Evolutionary conservation across 768 basidiomycete species (phyloP), one percentile per base, ranked within the genome.

Genomic region (Tricholoma sp.): DNA sequence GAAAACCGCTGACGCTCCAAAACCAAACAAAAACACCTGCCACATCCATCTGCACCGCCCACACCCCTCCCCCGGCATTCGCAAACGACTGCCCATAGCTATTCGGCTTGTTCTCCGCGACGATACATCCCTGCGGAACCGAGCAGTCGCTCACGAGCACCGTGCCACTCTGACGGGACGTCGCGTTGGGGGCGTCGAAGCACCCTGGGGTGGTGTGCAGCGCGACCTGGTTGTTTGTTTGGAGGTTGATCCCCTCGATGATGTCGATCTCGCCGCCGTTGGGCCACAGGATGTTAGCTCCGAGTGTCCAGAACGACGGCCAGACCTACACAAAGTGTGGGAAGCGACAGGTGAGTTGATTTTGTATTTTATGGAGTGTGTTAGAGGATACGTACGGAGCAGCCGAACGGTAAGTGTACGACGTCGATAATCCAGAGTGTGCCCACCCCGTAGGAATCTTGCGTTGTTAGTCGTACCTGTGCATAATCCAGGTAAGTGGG

Each of bases 1-100:
- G 33, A 54, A 42, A 41, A 18, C 50, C 1, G 66, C 68, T 47
- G 48, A 71, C 71, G 11, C 59, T 59, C 65, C 62, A 67, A 50
- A 66, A 69, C 65, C 64, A 65, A 0, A 66, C 60, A 52, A 33
- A 66, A 13, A 65, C 55, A 8, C 72, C 86, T 0, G 76, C 67
- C 6, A 75, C 72, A 50, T 87, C 88, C 58, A 88, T 84, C 62
- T 88, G 86, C 2, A 84, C 77, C 2, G 86, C 87, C 68, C 75
- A 92, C 1, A 75, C 72, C 0, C 76, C 82, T 31, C 83, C 83
- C 13, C 80, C 79, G 0, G 76, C 78, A 9, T 68, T 54, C 8
- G 79, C 78, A 60, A 84, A 84, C 1, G 66, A 74, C 1, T 61
- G 61, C 1, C 81, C 83, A 60, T 71, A 83, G 54, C 78, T 79